phyloP scores from a whole-genome alignment of 2,329 filamentous ascomycete genomes.

The Magnaporthiopsis incrustans region DNA sequence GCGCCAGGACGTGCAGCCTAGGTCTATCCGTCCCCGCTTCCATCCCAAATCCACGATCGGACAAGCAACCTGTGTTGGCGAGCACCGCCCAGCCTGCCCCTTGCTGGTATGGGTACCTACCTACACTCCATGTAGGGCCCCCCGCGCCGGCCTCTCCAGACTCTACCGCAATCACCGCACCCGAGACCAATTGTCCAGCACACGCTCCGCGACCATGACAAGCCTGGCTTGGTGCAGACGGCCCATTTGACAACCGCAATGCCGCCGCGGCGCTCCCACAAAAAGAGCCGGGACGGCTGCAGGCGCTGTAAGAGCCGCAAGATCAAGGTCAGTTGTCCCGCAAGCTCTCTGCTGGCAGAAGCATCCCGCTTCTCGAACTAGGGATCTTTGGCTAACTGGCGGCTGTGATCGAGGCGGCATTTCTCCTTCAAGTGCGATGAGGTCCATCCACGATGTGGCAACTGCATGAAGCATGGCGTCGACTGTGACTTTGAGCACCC shows the following conservation, averaged over 20 bases:
- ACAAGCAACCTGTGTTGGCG: background rate
- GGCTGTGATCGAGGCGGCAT: background rate
- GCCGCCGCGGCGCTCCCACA: slow-evolving; percentile 60
- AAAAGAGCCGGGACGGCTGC: slow-evolving; percentile 62
- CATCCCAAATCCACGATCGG: background rate
- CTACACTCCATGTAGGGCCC: background rate
- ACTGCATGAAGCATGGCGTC: slow-evolving; percentile 60
- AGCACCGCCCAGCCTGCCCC: background rate
- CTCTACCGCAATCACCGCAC: background rate
- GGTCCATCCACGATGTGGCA: slow-evolving; percentile 55
- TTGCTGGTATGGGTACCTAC: too few species aligned
- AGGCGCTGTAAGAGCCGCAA: slow-evolving; percentile 59
- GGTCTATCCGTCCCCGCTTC: background rate
- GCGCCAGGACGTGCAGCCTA: background rate
- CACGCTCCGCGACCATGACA: slow-evolving; percentile 10
- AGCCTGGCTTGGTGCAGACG: slow-evolving; percentile 10
- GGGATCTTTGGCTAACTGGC: background rate
- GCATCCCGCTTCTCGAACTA: background rate
- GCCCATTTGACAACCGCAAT: slow-evolving; percentile 27
- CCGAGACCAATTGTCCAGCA: background rate
- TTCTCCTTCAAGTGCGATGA: slow-evolving; percentile 48
- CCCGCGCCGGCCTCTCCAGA: background rate
- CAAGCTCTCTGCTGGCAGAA: background rate
- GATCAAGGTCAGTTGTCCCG: slow-evolving; percentile 49
- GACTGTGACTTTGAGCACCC: slow-evolving; percentile 56